Conservation (phyloP, 805 yeast genomes). For the Teunomyces aglyptinius region DNA sequence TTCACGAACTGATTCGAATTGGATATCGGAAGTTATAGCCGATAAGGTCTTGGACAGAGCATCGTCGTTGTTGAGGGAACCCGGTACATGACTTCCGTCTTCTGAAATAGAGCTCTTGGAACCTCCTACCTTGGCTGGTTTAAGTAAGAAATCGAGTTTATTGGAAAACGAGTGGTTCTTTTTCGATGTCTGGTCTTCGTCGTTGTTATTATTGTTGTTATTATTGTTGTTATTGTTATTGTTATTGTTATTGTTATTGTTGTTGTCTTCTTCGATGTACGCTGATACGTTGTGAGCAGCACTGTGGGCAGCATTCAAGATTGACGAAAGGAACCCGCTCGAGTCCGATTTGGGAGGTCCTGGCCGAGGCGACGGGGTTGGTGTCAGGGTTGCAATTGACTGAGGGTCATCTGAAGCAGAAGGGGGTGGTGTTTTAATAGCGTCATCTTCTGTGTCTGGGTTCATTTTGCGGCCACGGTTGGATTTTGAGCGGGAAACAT, state of each 20-base stretch:
- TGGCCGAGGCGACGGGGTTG: slow-evolving; percentile 1
- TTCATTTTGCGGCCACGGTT: slow-evolving; percentile 1
- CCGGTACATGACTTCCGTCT: neutral
- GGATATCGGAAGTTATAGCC: slow-evolving; percentile 25
- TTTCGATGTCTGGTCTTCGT: neutral
- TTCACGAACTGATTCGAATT: slow-evolving; percentile 47
- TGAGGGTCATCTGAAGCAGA: neutral
- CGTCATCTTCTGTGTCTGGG: neutral
- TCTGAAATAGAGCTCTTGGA: slow-evolving; percentile 9
- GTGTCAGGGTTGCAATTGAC: neutral
- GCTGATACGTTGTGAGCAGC: slow-evolving; percentile 32
- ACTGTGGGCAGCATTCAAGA: slow-evolving; percentile 47
- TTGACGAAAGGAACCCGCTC: slow-evolving; percentile 42
- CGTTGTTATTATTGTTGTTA: neutral
- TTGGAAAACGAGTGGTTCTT: slow-evolving; percentile 14
- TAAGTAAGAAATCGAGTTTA: slow-evolving; percentile 24
- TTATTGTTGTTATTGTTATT: slow-evolving; percentile 3
- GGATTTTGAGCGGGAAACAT: neutral
- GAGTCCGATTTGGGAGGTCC: slow-evolving; percentile 11
- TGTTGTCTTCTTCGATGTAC: slow-evolving; percentile 11
- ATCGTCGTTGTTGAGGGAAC: neutral
- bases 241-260: neutral
- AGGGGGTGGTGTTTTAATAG: neutral
- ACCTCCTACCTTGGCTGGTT: slow-evolving; percentile 15
- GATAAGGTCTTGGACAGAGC: neutral